phyloP scores from a whole-genome alignment of 2,329 filamentous ascomycete genomes.

The Clonostachys rosea region DNA sequence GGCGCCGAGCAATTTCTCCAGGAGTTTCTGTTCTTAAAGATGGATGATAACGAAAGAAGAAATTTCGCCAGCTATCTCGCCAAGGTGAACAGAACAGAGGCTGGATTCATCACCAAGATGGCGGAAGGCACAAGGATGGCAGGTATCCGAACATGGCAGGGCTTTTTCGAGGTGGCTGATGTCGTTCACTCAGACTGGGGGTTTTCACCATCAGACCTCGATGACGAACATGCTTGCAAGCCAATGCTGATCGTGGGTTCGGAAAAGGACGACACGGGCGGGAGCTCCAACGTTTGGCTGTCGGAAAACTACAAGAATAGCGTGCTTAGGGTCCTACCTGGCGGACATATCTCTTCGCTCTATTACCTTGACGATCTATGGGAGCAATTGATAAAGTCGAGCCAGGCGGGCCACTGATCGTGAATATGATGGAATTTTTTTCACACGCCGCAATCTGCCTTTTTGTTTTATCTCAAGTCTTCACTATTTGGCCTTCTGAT shows the following conservation, averaged over 20 bases:
- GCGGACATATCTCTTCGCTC: slow-evolving; percentile 10
- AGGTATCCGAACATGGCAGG: slow-evolving; percentile 10
- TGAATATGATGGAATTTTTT: too few species aligned
- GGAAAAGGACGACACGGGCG: slow-evolving; percentile 7
- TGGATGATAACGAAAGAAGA: slow-evolving; percentile 7
- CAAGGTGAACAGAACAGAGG: slow-evolving; percentile 3
- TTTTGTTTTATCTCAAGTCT: too few species aligned
- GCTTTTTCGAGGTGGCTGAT: slow-evolving; percentile 13
- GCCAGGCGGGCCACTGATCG: too few species aligned
- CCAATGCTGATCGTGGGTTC: slow-evolving; percentile 9
- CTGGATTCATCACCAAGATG: slow-evolving; percentile 4
- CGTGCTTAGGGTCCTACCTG: slow-evolving; percentile 6
- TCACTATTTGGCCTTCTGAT: too few species aligned
- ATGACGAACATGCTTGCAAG: slow-evolving; percentile 8
- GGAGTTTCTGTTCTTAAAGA: slow-evolving; percentile 5
- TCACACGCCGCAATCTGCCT: too few species aligned
- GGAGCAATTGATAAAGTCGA: slow-evolving; percentile 4
- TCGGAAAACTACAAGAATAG: slow-evolving; percentile 9
- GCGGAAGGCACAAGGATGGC: slow-evolving; percentile 4
- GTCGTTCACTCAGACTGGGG: slow-evolving; percentile 15
- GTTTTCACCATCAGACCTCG: slow-evolving; percentile 7
- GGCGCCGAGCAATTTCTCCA: slow-evolving; percentile 8
- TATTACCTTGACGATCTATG: slow-evolving; percentile 12
- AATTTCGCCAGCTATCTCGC: slow-evolving; percentile 2
- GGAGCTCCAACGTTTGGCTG: slow-evolving; percentile 10